Conservation (phyloP, 305 asterid genomes). For the Fraxinus dipetala region DNA sequence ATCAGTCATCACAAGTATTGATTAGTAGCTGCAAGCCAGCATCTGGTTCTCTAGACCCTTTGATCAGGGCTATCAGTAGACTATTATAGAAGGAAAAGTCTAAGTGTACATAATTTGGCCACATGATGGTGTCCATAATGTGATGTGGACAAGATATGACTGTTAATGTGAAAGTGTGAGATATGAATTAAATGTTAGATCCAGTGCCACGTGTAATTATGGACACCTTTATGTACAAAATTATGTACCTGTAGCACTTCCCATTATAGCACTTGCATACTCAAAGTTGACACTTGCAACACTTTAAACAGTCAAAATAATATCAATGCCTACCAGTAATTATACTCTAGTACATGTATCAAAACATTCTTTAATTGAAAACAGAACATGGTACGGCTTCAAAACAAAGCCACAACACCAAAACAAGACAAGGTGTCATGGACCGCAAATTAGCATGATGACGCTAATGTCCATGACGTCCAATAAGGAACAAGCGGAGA, state of each 20-base stretch:
- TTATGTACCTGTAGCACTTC: no score
- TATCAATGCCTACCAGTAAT: neutral
- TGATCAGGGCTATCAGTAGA: neutral
- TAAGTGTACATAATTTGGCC: no score
- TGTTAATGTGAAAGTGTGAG: no score
- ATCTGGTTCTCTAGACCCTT: neutral
- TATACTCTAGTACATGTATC: neutral
- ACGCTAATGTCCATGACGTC: neutral
- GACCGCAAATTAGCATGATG: neutral
- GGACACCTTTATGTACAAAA: no score
- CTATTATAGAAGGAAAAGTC: neutral
- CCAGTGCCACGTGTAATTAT: no score
- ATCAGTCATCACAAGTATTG: slow-evolving; percentile 4
- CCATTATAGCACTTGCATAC: neutral
- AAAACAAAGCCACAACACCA: slow-evolving; percentile 1
- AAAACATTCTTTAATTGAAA: neutral
- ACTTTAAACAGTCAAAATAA: neutral
- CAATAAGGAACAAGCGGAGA: no score
- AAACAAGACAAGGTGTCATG: slow-evolving; percentile 5
- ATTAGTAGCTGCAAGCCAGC: neutral
- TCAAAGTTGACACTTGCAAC: neutral
- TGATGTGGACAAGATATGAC: no score
- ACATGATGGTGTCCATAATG: no score
- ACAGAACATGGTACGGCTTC: neutral
- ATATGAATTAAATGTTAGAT: no score